Conservation (phyloP, 805 yeast genomes). For the Nakazawaea anatomiae region DNA sequence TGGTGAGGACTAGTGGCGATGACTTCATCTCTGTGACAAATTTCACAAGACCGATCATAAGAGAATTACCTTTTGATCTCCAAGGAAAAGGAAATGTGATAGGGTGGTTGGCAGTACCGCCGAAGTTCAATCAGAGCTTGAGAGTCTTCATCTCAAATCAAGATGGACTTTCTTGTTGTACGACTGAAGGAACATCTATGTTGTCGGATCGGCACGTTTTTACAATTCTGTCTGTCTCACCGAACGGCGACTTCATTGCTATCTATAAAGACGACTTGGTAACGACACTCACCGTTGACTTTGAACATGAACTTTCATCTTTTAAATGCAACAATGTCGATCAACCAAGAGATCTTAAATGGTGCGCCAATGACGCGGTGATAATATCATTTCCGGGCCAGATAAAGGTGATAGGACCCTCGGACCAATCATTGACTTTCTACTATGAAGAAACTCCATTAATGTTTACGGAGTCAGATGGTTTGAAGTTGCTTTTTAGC, state of each 20-base stretch:
- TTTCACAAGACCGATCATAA: slow-evolving; percentile 26
- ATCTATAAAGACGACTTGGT: slow-evolving; percentile 37
- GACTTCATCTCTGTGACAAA: slow-evolving; percentile 34
- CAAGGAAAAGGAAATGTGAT: slow-evolving; percentile 9
- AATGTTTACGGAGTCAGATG: slow-evolving; percentile 56
- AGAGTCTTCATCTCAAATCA: slow-evolving; percentile 8
- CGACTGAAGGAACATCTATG: not conserved
- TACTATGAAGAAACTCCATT: slow-evolving; percentile 36
- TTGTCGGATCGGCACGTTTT: slow-evolving; percentile 27
- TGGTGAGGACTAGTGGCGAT: slow-evolving; percentile 33
- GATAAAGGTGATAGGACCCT: slow-evolving; percentile 66
- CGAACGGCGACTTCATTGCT: slow-evolving; percentile 52
- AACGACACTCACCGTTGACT: slow-evolving; percentile 43
- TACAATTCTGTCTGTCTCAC: slow-evolving; percentile 36
- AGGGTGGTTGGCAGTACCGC: slow-evolving; percentile 14
- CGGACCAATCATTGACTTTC: slow-evolving; percentile 49
- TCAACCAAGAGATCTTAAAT: slow-evolving; percentile 45
- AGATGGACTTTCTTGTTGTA: not conserved
- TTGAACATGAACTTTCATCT: slow-evolving; percentile 36
- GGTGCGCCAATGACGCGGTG: slow-evolving; percentile 88
- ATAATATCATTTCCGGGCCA: slow-evolving; percentile 56
- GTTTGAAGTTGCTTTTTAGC: slow-evolving; percentile 59
- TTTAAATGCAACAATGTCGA: slow-evolving; percentile 27
- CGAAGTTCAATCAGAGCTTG: slow-evolving; percentile 12
- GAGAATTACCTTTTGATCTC: slow-evolving; percentile 17